Base-by-base conservation (phyloP, 495 filamentous ascomycete genomes). In the Podospora fimiseda region DNA sequence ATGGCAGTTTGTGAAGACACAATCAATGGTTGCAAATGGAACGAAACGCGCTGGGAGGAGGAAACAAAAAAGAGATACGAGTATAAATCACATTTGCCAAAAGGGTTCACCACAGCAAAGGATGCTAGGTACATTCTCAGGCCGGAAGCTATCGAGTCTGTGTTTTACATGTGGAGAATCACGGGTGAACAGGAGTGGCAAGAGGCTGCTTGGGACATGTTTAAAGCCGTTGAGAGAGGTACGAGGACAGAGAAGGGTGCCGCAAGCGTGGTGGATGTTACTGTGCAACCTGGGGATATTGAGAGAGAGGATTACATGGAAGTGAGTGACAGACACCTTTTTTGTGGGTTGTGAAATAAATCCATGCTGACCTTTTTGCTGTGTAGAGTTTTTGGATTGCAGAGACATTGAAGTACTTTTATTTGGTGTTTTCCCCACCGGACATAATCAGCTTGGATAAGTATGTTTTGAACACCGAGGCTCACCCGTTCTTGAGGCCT, bases 391-490 rank as follows among this genome's bases (percentile, higher is more conserved):
- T 77, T 44, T 79, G 72, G 69, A 56, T 76, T 50, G 69, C 67
- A 30, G 75, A 73, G 58, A 75, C 73, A 41, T 60, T 75, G 27
- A 75, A 77, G 61, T 77, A 70, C 48, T 88, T 90, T 57, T 93
- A 89, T 53, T 66, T 93, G 21, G 80, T 90, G 38, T 94, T 93
- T 60, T 83, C 79, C 20, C 82, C 87, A 41, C 84, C 86, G 0
- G 83, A 88, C 40, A 57, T 81, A 30, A 73, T 90, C 23, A 88
- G 78, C 65, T 68, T 94, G 59, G 82, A 88, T 53, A 74, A 88
- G 15, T 79, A 87, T 42, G 85, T 95, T 0, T 80, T 93, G 51
- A 95, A 93, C 66, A 94, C 89, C 1, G 90, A 94, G 70, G 90
- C 87, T 1, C 90, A 94, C 69, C 81, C 85, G 2, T 78, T 95